Base-by-base conservation (phyloP, 805 yeast genomes). In the Barnettozyma sucrosica region DNA sequence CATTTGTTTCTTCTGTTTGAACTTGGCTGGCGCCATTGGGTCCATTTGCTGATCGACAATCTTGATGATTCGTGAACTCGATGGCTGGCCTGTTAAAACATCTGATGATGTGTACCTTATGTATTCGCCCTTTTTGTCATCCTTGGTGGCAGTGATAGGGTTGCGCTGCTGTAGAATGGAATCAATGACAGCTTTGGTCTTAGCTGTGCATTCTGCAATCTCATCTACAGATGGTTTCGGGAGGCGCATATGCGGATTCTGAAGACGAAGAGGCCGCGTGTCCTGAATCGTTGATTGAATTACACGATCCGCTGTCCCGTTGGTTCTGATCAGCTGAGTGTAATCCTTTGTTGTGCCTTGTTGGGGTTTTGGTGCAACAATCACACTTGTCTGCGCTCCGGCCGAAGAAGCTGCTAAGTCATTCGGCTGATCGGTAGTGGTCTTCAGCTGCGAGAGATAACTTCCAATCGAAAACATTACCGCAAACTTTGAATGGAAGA, bases 21-120 rank as follows among this genome's bases (percentile, higher is more conserved):
- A 81, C 48, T 80, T 79, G 0, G 90, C 81, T 0, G 97, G 97
- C 32, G 87, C 80, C 76, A 90, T 75, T 0, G 98, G 98, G 66
- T 92, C 98, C 41, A 76, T 74, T 51, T 80, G 75, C 40, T 71
- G 76, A 46, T 83, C 87, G 13, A 81, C 80, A 38, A 90, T 79
- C 56, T 81, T 81, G 24, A 89, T 75, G 4, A 74, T 67, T 48
- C 87, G 65, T 49, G 69, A 70, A 38, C 58, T 61, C 13, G 58
- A 58, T 5, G 56, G 45, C 5, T 58, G 53, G 16, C 62, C 66
- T 9, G 67, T 61, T 23, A 68, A 53, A 18, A 66, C 59, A 41
- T 68, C 66, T 7, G 72, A 57, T 2, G 76, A 75, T 1, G 73
- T 72, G 57, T 71, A 77, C 38, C 71, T 66, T 30, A 75, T 65